Evolutionary conservation across 495 filamentous ascomycete species (phyloP).

Genomic region (Tuber umbilicatum): DNA sequence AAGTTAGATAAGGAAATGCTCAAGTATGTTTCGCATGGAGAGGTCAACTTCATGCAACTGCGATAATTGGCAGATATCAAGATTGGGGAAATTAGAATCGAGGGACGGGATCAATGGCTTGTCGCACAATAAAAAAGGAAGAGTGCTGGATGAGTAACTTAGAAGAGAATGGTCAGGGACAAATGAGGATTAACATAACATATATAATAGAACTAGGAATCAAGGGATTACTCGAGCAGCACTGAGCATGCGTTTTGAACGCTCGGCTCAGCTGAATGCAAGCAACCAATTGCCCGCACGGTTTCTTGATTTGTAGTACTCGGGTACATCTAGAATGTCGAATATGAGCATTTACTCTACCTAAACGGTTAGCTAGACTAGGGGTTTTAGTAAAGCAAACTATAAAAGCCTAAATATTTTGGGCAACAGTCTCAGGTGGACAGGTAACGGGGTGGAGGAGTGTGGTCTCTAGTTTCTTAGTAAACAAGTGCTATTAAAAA

Average conservation of each 20-base stretch:
- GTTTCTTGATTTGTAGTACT: not conserved
- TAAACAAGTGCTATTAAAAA: not conserved
- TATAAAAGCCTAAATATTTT: not conserved
- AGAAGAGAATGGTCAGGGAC: not conserved
- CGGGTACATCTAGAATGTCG: not conserved
- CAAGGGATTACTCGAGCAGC: not conserved
- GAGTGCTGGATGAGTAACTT: not conserved
- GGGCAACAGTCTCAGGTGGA: not conserved
- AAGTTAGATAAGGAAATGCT: not conserved
- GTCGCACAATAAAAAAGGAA: not conserved
- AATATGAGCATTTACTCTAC: not conserved
- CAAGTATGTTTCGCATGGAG: not conserved
- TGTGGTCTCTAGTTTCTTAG: not conserved
- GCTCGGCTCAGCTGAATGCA: not conserved
- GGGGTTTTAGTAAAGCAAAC: not conserved
- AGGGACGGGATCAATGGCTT: not conserved
- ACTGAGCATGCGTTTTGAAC: not conserved
- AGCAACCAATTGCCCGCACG: not conserved
- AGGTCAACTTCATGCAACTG: not conserved
- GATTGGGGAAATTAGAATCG: not conserved
- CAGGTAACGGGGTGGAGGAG: not conserved
- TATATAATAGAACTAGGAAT: not conserved
- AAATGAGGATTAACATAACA: not conserved
- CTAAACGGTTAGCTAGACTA: not conserved
- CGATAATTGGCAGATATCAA: not conserved